A percentile compares a stretch with the other conserved stretches of the same genome.
Evolutionary conservation across 129 eudicot genomes (phyloP).

Genomic region (Tagetes patula): DNA sequence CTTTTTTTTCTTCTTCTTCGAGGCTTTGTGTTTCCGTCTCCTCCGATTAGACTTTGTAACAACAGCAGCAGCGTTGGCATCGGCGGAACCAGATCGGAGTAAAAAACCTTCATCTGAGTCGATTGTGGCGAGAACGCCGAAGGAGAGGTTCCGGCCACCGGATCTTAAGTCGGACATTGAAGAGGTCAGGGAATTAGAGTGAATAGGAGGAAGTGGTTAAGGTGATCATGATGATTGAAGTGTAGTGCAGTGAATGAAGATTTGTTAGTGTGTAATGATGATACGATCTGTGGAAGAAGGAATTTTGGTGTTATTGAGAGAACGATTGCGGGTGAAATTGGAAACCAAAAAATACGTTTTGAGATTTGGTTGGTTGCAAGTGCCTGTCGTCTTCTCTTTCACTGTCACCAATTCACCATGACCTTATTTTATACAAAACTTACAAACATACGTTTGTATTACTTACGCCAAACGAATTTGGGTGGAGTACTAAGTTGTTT

Average conservation of each 20-base stretch:
- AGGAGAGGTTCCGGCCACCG: slow-evolving; percentile 54
- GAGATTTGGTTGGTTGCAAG: slow-evolving; percentile 10
- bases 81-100: slow-evolving; percentile 52
- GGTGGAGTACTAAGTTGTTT: no score
- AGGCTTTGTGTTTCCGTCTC: slow-evolving; percentile 38
- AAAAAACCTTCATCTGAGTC: slow-evolving; percentile 25
- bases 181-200: slow-evolving; percentile 15
- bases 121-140: slow-evolving; percentile 47
- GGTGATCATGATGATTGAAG: slow-evolving; percentile 8
- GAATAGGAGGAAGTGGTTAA: not conserved
- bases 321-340: slow-evolving; percentile 1
- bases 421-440: not conserved
- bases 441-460: no score
- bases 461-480: no score
- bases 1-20: slow-evolving; percentile 45
- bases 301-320: slow-evolving; percentile 16
- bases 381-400: not conserved
- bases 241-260: slow-evolving; percentile 3
- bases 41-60: slow-evolving; percentile 27
- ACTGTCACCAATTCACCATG: not conserved
- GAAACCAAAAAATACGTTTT: slow-evolving; percentile 14
- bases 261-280: not conserved
- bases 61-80: slow-evolving; percentile 15
- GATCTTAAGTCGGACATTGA: slow-evolving; percentile 39
- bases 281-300: slow-evolving; percentile 5